Conservation (phyloP, 139 green algal genomes). For the Volvox reticuliferus region DNA sequence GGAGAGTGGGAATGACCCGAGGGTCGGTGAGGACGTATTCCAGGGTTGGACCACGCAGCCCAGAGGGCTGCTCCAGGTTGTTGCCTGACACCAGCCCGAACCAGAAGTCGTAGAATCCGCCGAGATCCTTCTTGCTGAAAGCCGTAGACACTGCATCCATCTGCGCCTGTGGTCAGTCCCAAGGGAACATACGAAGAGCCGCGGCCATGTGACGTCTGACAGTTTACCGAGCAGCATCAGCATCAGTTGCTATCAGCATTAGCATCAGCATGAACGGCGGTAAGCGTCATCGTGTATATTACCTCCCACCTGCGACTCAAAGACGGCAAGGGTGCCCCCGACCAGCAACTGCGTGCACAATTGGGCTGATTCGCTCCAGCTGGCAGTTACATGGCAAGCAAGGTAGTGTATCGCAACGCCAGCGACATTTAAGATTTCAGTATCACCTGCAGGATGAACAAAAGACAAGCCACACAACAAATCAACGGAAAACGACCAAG, state of each 20-base stretch:
- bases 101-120: background rate
- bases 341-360: background rate
- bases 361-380: slow-evolving; percentile 1
- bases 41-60: background rate
- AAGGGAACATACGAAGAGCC: no score
- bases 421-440: background rate
- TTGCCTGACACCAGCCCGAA: slow-evolving; percentile 3
- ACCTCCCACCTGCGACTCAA: slow-evolving; percentile 8
- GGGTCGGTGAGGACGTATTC: slow-evolving; percentile 20
- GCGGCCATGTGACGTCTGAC: no score
- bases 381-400: background rate
- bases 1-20: background rate
- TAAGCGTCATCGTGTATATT: no score
- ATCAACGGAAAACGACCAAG: no score
- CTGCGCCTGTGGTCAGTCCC: background rate
- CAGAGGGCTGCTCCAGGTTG: background rate
- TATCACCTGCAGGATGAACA: background rate
- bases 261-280: no score
- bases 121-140: background rate
- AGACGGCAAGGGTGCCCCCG: slow-evolving; percentile 1
- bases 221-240: no score
- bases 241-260: no score
- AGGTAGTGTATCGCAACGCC: background rate
- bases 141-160: background rate
- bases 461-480: no score